Base-by-base conservation (phyloP, 148 eudicot species). In the Fallopia convolvulus region DNA sequence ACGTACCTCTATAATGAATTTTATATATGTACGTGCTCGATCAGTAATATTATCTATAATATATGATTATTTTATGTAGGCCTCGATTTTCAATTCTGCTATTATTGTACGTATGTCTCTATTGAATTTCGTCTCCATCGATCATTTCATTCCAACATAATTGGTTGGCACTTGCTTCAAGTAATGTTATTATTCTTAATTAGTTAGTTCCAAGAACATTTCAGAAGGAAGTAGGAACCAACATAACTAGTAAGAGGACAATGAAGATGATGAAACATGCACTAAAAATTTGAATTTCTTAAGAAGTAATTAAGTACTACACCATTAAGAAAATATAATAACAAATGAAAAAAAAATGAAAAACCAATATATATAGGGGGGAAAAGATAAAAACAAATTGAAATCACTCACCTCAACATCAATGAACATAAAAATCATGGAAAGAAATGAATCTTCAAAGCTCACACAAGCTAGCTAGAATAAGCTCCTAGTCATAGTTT, bases 401-500 rank as follows among this genome's bases (percentile, higher is more conserved):
- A 68, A 17, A 33, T 39, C 46, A 36, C 72, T 68, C 72, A 14
- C 46, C 41, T 30, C 71, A 65, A 66, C 36, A 66, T 36, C 72
- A 66, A 66, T 66, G 8, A 66, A 32, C 36, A 60, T 52, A 32
- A 33, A 66, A 66, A 66, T 36, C 42, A 14, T 0, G 8, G 0
- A 21, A 52, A 23, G 33, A 65, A 66, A 66, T 14, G 36, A 66
- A 66, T 66, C 41, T 17, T 12, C 72, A 66, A 66, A 36, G 3
- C 41, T 30, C 72, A 66, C 72, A 33, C 72, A 68, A 68, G 39
- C 72, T 33, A 36, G 20, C 46, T 68, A 68, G 44, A 68, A 68
- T 4, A 39, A 39, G 44, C 32, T 68, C 46, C 72, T 68, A 39
- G 46, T 68, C 44, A 39, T 17, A 68, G 72, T 6, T 14, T 68